Percentiles rank a stretch among this genome's conserved stretches.
These are phyloP conservation scores for Plasmodium cynomolgi DNA, from an alignment of 169 alveolate species.

Conservation along the genomic window DNA sequence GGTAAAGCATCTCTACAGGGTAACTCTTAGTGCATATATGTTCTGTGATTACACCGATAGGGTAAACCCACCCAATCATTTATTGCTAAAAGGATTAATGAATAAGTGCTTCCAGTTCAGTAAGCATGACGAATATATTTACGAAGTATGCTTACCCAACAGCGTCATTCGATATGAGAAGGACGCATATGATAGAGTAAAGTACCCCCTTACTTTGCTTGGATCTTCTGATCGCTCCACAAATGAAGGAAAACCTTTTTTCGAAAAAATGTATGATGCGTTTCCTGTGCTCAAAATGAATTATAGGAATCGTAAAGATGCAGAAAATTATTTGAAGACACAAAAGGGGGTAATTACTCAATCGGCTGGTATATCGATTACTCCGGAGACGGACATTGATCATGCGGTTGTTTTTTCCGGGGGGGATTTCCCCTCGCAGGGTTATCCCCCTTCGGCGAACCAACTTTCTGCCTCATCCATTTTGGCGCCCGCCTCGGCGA, in stretches of 20 bases:
- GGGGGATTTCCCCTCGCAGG: background rate
- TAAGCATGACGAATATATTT: constrained; percentile 41
- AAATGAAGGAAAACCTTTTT: constrained; percentile 70
- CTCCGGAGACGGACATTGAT: background rate
- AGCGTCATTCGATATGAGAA: constrained; percentile 67
- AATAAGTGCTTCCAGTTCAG: constrained; percentile 44
- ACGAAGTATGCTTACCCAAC: constrained; percentile 66
- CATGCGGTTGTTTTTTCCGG: background rate
- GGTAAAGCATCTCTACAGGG: constrained; percentile 42
- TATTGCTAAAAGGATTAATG: constrained; percentile 41
- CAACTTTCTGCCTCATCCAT: background rate
- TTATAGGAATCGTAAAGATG: constrained; percentile 22
- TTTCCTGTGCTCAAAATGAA: constrained; percentile 60
- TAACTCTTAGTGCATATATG: constrained; percentile 73
- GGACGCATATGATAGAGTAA: constrained; percentile 22
- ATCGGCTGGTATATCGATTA: background rate
- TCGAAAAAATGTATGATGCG: constrained; percentile 69
- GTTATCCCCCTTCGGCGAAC: background rate
- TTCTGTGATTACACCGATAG: constrained; percentile 69
- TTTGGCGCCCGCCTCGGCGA: background rate
- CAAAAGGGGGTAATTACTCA: background rate
- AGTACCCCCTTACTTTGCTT: constrained; percentile 58
- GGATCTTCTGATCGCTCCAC: constrained; percentile 48
- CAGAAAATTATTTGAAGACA: constrained; percentile 16
- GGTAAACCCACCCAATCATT: constrained; percentile 73